phyloP scores from a whole-genome alignment of 1,284 basidiomycete genomes.

The Ganoderma resinaceum region DNA sequence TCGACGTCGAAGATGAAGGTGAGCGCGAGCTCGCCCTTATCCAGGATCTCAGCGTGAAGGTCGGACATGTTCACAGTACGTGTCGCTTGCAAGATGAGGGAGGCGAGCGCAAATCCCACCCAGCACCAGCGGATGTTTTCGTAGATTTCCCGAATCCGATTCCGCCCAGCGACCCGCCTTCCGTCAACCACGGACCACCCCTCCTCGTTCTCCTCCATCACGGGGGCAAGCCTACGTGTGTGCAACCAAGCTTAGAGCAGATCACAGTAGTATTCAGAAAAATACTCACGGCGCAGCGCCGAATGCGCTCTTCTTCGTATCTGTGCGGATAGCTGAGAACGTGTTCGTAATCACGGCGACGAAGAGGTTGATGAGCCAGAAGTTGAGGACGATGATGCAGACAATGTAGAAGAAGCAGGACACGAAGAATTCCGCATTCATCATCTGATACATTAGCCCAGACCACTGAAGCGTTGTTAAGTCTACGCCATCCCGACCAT shows the following conservation, averaged over 20 bases:
- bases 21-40: constrained; percentile 79
- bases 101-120: constrained; percentile 78
- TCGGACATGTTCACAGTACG: constrained; percentile 63
- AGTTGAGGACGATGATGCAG: constrained; percentile 86
- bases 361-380: constrained; percentile 95
- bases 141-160: constrained; percentile 61
- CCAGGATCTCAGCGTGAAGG: constrained; percentile 56
- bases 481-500: too few relatives aligned
- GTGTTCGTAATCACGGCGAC: constrained; percentile 97
- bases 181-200: constrained; percentile 60
- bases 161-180: constrained; percentile 50
- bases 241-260: not conserved
- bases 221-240: constrained; percentile 48
- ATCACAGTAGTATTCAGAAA: not conserved
- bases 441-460: constrained; percentile 88
- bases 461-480: constrained; percentile 60
- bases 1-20: constrained; percentile 91
- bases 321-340: constrained; percentile 88
- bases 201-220: constrained; percentile 62
- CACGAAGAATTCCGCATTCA: constrained; percentile 91
- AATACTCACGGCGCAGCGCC: constrained; percentile 73
- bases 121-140: constrained; percentile 76
- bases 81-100: constrained; percentile 83
- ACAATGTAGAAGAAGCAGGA: constrained; percentile 92
- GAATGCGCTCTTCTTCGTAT: constrained; percentile 94